phyloP scores from a whole-genome alignment of 306 rosid genomes.

The Rosa persica region DNA sequence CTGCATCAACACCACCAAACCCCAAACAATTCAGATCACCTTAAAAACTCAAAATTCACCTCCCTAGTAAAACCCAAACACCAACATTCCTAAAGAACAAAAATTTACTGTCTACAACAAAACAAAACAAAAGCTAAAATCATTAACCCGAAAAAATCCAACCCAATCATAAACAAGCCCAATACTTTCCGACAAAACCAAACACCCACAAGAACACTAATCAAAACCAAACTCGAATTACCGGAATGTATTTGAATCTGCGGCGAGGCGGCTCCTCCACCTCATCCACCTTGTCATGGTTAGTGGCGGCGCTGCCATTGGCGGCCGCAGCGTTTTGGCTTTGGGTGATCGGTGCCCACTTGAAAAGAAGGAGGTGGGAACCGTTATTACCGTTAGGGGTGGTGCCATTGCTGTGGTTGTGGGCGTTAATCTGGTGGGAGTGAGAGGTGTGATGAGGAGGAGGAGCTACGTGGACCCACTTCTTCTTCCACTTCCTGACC shows the following conservation, averaged over 20 bases:
- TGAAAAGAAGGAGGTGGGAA: slow-evolving; percentile 76
- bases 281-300: slow-evolving; percentile 28
- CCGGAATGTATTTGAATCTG: slow-evolving; percentile 93
- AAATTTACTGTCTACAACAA: background rate
- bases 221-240: slow-evolving; percentile 17
- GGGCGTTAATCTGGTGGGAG: slow-evolving; percentile 25
- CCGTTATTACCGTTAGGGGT: slow-evolving; percentile 69
- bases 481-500: slow-evolving; percentile 99
- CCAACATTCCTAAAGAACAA: background rate
- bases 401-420: slow-evolving; percentile 9
- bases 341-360: slow-evolving; percentile 89
- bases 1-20: background rate
- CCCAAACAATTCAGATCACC: too few species aligned
- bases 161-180: background rate
- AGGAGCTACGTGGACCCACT: slow-evolving; percentile 85
- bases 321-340: slow-evolving; percentile 49
- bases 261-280: slow-evolving; percentile 74
- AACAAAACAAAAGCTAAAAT: background rate
- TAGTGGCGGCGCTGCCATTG: slow-evolving; percentile 26
- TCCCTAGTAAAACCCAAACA: background rate
- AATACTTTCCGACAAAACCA: background rate
- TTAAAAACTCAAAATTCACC: background rate
- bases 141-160: background rate
- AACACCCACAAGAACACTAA: background rate
- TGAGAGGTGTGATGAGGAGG: slow-evolving; percentile 45